phyloP scores from a whole-genome alignment of 169 alveolate species.

The Plasmodium ovale region DNA sequence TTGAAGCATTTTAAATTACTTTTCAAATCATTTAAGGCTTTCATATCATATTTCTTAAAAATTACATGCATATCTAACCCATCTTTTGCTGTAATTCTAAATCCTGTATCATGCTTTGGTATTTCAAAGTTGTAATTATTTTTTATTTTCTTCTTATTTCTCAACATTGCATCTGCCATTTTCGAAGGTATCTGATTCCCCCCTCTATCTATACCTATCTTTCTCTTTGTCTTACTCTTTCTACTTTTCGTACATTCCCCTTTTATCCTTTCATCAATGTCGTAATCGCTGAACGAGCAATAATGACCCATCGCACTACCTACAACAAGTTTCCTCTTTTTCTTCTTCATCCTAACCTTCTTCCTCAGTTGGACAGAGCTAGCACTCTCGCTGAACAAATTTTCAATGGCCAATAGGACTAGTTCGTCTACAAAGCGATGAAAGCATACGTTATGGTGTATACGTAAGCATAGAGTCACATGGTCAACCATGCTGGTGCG shows the following conservation, averaged over 20 bases:
- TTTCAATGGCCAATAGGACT: conserved; percentile 45
- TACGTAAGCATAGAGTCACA: neutral
- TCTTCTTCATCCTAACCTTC: neutral
- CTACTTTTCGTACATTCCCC: conserved; percentile 4
- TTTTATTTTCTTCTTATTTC: conserved; percentile 3
- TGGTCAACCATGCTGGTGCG: neutral
- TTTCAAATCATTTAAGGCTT: conserved; percentile 76
- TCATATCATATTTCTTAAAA: conserved; percentile 79
- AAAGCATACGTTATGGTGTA: neutral
- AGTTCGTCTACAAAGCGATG: conserved; percentile 21
- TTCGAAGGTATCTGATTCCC: neutral
- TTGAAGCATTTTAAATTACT: conserved; percentile 46
- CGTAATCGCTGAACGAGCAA: conserved; percentile 55
- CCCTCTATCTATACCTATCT: neutral
- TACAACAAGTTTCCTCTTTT: conserved; percentile 1
- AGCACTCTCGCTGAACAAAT: conserved; percentile 14
- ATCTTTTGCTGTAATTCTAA: conserved; percentile 77
- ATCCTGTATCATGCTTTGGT: conserved; percentile 52
- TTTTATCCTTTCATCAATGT: conserved; percentile 60
- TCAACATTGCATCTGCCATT: neutral
- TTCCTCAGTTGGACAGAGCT: neutral
- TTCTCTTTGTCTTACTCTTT: neutral
- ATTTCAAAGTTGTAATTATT: conserved; percentile 48
- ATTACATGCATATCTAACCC: conserved; percentile 80
- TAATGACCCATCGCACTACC: neutral